Conservation (phyloP, 768 basidiomycete species). For the Tulasnella calospora region DNA sequence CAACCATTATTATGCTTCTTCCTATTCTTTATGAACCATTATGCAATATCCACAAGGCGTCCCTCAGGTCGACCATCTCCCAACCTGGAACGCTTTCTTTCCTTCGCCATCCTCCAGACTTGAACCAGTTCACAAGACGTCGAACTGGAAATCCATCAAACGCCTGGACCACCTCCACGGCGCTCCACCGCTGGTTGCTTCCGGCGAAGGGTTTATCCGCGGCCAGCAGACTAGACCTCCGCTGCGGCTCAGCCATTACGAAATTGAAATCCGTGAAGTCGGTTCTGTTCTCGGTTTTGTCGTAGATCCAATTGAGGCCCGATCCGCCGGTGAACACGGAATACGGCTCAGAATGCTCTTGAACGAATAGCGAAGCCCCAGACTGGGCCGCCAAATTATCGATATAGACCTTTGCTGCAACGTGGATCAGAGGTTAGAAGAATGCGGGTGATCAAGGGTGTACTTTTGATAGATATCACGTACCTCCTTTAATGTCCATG, state of each 20-base stretch:
- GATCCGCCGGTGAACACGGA: constrained; percentile 29
- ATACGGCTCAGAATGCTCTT: constrained; percentile 57
- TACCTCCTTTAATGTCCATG: constrained; percentile 9
- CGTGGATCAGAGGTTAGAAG: neutral
- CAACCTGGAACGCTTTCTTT: neutral
- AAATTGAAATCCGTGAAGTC: constrained; percentile 51
- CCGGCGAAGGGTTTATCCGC: constrained; percentile 14
- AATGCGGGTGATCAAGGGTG: neutral
- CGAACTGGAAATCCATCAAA: constrained; percentile 40
- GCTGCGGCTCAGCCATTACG: constrained; percentile 50
- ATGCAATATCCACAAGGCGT: constrained; percentile 24
- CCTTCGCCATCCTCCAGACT: neutral
- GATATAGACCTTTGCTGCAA: constrained; percentile 64
- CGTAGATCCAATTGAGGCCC: constrained; percentile 55
- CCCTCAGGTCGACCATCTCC: constrained; percentile 1
- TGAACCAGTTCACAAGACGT: constrained; percentile 30
- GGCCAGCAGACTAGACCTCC: constrained; percentile 30
- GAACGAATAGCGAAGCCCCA: constrained; percentile 84
- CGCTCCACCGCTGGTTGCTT: constrained; percentile 39
- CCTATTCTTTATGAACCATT: neutral
- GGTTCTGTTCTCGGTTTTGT: constrained; percentile 71
- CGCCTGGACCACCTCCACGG: constrained; percentile 43
- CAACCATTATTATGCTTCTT: neutral
- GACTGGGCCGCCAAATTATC: constrained; percentile 84
- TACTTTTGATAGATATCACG: neutral